Conservation (phyloP, 2,329 filamentous ascomycete species). For the Fusarium sp. region DNA sequence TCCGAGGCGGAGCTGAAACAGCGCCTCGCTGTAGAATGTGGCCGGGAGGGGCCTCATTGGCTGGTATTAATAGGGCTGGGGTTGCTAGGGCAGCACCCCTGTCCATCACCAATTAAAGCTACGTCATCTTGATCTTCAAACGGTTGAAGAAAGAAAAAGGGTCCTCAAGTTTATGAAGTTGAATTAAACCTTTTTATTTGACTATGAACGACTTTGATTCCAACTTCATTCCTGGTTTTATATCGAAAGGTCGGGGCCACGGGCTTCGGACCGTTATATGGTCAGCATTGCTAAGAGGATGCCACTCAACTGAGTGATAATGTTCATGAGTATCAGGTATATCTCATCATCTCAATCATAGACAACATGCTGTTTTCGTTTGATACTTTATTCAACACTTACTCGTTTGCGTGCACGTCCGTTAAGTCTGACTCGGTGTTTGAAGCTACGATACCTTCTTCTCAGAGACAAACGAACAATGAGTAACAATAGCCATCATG, state of each 20-base stretch:
- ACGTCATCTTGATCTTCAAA: conserved; percentile 38
- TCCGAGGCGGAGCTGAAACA: conserved; percentile 49
- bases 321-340: conserved; percentile 41
- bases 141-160: neutral
- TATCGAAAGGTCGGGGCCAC: neutral
- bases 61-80: conserved; percentile 45
- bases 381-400: neutral
- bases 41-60: conserved; percentile 41
- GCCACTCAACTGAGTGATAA: conserved; percentile 19
- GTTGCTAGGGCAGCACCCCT: conserved; percentile 27
- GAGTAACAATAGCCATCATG: neutral
- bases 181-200: neutral
- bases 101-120: conserved; percentile 27
- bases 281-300: neutral
- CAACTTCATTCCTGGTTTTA: neutral
- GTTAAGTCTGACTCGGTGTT: neutral
- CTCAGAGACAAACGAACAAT: neutral
- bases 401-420: neutral
- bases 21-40: conserved; percentile 44
- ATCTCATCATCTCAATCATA: neutral
- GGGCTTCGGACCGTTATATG: neutral
- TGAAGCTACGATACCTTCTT: neutral
- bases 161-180: neutral
- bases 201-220: neutral
- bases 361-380: neutral